Percentiles rank a stretch among this genome's conserved stretches.
phyloP scores from a whole-genome alignment of 805 yeast species.

The Nakazawaea populi region DNA sequence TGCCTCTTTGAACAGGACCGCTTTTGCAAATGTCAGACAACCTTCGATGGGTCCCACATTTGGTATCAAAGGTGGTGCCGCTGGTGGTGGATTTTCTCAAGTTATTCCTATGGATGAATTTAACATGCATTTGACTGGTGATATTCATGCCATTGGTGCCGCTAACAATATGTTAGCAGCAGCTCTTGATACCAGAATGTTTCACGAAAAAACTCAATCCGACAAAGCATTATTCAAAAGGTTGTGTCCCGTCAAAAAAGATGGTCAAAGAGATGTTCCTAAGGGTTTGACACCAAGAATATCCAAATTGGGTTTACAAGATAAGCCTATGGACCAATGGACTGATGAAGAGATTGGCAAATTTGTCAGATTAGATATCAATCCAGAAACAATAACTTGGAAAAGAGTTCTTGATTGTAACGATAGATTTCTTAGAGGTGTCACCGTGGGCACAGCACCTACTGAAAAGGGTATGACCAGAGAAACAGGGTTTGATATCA shows the following conservation, averaged over 20 bases:
- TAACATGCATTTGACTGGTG: constrained; percentile 96
- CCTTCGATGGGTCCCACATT: constrained; percentile 99
- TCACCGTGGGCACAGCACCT: constrained; percentile 87
- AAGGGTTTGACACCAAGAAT: constrained; percentile 74
- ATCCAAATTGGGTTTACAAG: constrained; percentile 71
- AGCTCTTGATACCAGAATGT: constrained; percentile 94
- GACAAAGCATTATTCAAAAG: constrained; percentile 78
- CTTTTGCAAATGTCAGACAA: constrained; percentile 94
- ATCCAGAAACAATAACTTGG: constrained; percentile 86
- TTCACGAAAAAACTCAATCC: constrained; percentile 83
- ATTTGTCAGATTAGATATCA: constrained; percentile 83
- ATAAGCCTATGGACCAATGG: constrained; percentile 76
- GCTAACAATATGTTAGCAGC: constrained; percentile 94
- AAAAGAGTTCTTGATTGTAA: constrained; percentile 92
- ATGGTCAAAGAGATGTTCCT: constrained; percentile 71
- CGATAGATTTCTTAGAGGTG: constrained; percentile 84
- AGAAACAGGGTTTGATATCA: constrained; percentile 88
- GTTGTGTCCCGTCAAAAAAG: constrained; percentile 76
- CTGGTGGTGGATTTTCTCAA: constrained; percentile 98
- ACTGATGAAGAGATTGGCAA: constrained; percentile 65
- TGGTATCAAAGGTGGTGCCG: constrained; percentile 99
- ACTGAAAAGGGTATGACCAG: constrained; percentile 88
- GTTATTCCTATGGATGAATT: constrained; percentile 99
- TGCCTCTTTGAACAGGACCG: constrained; percentile 76
- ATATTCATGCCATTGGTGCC: constrained; percentile 91